These are phyloP conservation scores for Mycena rebaudengoi DNA, from an alignment of 768 basidiomycete species.

Conservation along the genomic window DNA sequence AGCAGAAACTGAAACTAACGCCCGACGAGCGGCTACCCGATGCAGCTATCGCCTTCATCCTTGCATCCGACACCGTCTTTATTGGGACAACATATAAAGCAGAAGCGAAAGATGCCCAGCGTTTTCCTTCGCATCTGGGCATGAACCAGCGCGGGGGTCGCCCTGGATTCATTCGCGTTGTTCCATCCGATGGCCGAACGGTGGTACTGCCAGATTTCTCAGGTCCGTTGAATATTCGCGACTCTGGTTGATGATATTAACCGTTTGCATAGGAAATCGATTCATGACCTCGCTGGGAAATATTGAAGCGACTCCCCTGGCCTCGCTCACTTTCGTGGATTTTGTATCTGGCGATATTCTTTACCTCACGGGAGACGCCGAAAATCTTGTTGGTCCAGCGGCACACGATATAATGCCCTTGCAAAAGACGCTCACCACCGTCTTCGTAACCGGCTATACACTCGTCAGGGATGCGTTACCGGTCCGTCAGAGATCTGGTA, in stretches of 20 bases:
- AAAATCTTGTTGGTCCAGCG: slow-evolving; percentile 54
- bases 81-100: slow-evolving; percentile 62
- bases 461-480: slow-evolving; percentile 65
- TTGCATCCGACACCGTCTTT: slow-evolving; percentile 60
- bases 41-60: slow-evolving; percentile 57
- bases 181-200: slow-evolving; percentile 61
- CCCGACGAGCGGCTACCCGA: slow-evolving; percentile 54
- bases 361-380: slow-evolving; percentile 68
- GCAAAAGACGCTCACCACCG: slow-evolving; percentile 56
- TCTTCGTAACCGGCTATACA: slow-evolving; percentile 60
- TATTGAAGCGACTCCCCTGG: slow-evolving; percentile 62
- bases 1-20: slow-evolving; percentile 44
- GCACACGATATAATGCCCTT: slow-evolving; percentile 65
- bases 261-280: slow-evolving; percentile 59
- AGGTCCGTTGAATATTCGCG: slow-evolving; percentile 45
- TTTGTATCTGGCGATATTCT: slow-evolving; percentile 64
- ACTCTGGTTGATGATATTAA: background rate
- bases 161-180: slow-evolving; percentile 69
- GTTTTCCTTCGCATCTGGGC: slow-evolving; percentile 65
- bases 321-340: slow-evolving; percentile 63
- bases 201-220: slow-evolving; percentile 69
- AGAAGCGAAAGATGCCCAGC: slow-evolving; percentile 41
- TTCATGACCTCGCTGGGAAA: slow-evolving; percentile 73
- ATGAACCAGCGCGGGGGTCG: slow-evolving; percentile 73
- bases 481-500: slow-evolving; percentile 50